phyloP scores from a whole-genome alignment of 1,139 yeast genomes.

The Diutina pseudorugosa region DNA sequence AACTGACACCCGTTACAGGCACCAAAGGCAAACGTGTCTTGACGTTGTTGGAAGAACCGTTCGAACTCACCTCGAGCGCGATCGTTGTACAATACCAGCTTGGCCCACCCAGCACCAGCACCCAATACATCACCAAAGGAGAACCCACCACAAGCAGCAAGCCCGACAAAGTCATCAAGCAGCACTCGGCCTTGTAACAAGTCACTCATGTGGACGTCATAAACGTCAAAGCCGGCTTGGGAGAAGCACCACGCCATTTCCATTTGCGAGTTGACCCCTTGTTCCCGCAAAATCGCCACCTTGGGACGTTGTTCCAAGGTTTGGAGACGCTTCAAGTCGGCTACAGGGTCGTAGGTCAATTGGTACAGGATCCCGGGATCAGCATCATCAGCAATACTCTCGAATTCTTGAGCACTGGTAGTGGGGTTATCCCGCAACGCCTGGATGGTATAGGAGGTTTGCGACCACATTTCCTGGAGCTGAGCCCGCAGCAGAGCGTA shows the following conservation, averaged over 20 bases:
- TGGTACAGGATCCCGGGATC: constrained; percentile 88
- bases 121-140: constrained; percentile 98
- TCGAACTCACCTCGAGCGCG: constrained; percentile 65
- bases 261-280: constrained; percentile 96
- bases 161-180: constrained; percentile 76
- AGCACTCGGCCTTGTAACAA: constrained; percentile 60
- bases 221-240: constrained; percentile 86
- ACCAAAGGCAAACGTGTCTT: constrained; percentile 95
- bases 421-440: constrained; percentile 88
- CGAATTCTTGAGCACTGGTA: constrained; percentile 79
- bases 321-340: background rate
- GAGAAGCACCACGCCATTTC: constrained; percentile 98
- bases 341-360: constrained; percentile 42
- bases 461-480: constrained; percentile 78
- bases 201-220: constrained; percentile 97
- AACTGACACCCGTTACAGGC: constrained; percentile 99
- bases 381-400: constrained; percentile 57
- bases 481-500: constrained; percentile 49
- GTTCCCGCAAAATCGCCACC: constrained; percentile 95
- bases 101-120: constrained; percentile 99
- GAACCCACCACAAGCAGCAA: constrained; percentile 99
- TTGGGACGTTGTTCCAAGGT: constrained; percentile 39
- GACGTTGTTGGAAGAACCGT: constrained; percentile 72
- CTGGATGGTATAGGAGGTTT: constrained; percentile 86
- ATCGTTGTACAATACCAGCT: constrained; percentile 83